Evolutionary conservation across 306 rosid genomes (phyloP).

Genomic region (Quercus cerris): DNA sequence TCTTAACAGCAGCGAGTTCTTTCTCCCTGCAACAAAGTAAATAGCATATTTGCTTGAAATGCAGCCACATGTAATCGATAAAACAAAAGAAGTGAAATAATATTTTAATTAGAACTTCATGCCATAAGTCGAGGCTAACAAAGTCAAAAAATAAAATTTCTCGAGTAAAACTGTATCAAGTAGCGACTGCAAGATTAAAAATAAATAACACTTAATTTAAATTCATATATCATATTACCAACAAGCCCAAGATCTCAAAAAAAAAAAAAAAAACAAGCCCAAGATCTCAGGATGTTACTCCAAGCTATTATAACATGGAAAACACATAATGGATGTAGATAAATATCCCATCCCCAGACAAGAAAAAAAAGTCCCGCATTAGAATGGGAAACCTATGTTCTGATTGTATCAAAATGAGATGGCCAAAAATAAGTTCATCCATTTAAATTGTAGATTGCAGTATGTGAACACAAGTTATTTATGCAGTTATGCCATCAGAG

Average conservation of each 20-base stretch:
- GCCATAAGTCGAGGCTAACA: not conserved
- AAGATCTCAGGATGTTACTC: too few species aligned
- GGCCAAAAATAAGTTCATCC: not conserved
- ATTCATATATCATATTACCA: too few species aligned
- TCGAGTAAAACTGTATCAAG: too few species aligned
- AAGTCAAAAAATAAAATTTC: not conserved
- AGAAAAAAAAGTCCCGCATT: too few species aligned
- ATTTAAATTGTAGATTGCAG: not conserved
- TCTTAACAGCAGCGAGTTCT: slow-evolving; percentile 89
- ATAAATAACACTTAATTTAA: too few species aligned
- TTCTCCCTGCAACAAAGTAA: slow-evolving; percentile 60
- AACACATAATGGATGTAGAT: too few species aligned
- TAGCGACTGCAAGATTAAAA: too few species aligned
- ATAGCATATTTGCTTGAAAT: not conserved
- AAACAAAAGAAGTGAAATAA: not conserved
- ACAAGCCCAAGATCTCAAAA: too few species aligned
- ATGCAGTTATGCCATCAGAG: not conserved
- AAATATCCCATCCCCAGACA: too few species aligned
- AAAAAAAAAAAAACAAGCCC: too few species aligned
- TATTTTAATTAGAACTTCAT: not conserved
- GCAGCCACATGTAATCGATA: not conserved
- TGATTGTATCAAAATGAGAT: not conserved
- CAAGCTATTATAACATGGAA: too few species aligned
- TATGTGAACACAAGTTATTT: not conserved
- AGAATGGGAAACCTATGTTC: not conserved